Evolutionary conservation across 2,329 filamentous ascomycete species (phyloP), one percentile per base, ranked within the genome.

Genomic region (Aspergillus fijiensis): DNA sequence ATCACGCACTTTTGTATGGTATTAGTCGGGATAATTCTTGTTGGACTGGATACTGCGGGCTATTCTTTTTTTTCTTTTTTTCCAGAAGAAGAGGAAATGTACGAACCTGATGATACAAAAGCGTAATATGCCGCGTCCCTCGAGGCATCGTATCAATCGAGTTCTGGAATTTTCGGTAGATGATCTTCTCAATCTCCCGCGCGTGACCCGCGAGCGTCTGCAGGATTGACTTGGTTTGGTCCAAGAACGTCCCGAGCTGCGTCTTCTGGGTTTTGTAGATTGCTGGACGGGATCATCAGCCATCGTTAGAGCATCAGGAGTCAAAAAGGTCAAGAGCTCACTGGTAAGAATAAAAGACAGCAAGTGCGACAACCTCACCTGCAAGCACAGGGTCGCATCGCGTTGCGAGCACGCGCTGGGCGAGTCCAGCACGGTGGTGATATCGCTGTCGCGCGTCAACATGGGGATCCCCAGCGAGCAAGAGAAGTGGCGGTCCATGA

Each of bases 401-500:
- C 66, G 62, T 48, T 69, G 72, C 0, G 72, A 70, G 5, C 64
- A 64, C 0, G 64, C 59, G 1, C 65, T 70, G 0, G 70, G 68
- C 19, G 64, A 57, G n/a, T 71, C 69, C 2, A 76, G 63, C 12
- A 70, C 60, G 0, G 75, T 74, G 10, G 72, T 74, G 16, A 79
- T 78, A n/a, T 79, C 76, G 53, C 67, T 67, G 47, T 79, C 76
- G n/a, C 72, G 71, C 0, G 71, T 72, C 0, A 70, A 72, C 70
- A 77, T 76, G 0, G 76, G 77, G 5, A 77, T 57, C 1, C 77
- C 76, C 0, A 79, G 9, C 0, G 76, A 78, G 0, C 73, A 74
- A 0, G 75, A 79, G 39, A 79, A 75, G 23, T 79, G 74, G 0
- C 73, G 69, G 27, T 79, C 77, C 68, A 77, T 75, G 19, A 76